Evolutionary conservation across 2,329 filamentous ascomycete species (phyloP).

Genomic region (Cryphonectria japonica): DNA sequence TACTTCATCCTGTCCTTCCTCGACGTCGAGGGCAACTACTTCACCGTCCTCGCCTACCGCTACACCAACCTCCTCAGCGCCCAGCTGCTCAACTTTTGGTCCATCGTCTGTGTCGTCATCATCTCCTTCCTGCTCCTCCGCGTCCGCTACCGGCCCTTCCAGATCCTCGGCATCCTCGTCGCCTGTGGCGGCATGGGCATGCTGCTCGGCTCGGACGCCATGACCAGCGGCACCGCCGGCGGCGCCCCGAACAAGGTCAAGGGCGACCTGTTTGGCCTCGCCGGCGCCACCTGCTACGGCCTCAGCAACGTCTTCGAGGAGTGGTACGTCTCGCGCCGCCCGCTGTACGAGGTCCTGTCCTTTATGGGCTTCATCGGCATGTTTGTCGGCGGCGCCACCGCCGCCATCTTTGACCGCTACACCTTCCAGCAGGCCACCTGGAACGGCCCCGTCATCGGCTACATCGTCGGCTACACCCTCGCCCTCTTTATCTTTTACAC

Average conservation of each 20-base stretch:
- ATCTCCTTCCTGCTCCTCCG: constrained; percentile 81
- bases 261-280: constrained; percentile 88
- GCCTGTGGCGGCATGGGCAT: constrained; percentile 91
- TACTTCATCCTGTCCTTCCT: constrained; percentile 91
- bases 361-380: constrained; percentile 88
- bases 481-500: constrained; percentile 85
- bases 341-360: constrained; percentile 90
- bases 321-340: constrained; percentile 84
- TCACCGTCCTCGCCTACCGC: constrained; percentile 91
- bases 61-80: constrained; percentile 91
- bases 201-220: constrained; percentile 79
- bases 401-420: constrained; percentile 85
- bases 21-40: constrained; percentile 97
- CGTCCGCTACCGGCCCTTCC: constrained; percentile 87
- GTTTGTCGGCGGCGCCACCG: constrained; percentile 89
- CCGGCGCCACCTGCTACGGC: constrained; percentile 90
- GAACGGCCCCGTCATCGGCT: constrained; percentile 73
- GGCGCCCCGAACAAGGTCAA: constrained; percentile 74
- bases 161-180: constrained; percentile 84
- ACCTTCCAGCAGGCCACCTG: constrained; percentile 69
- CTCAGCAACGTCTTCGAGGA: constrained; percentile 91
- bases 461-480: constrained; percentile 87
- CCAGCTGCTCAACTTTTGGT: constrained; percentile 98
- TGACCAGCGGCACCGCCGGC: constrained; percentile 75
- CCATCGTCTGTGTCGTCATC: constrained; percentile 88